Evolutionary conservation across 2,329 filamentous ascomycete genomes (phyloP).

Genomic region (Pseudogymnoascus sp.): DNA sequence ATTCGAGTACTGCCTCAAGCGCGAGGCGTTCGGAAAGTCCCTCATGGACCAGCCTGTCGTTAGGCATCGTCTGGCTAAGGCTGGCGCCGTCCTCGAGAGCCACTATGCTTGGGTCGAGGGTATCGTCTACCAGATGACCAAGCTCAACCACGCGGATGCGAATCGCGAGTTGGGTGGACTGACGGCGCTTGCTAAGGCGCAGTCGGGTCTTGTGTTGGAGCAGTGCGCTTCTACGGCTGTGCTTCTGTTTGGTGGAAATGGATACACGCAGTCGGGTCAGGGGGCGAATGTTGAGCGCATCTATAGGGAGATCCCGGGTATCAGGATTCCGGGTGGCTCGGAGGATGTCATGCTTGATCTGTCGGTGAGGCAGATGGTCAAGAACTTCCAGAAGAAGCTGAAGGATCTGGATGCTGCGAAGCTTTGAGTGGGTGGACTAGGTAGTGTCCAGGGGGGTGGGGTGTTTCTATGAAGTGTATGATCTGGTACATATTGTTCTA

Average conservation of each 20-base stretch:
- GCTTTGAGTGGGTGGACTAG: conserved; percentile 11
- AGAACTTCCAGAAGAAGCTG: conserved; percentile 54
- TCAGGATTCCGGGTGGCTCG: conserved; percentile 56
- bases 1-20: conserved; percentile 54
- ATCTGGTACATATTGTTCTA: neutral
- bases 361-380: conserved; percentile 56
- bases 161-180: conserved; percentile 60
- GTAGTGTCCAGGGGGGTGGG: neutral
- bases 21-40: conserved; percentile 58
- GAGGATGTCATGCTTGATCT: conserved; percentile 68
- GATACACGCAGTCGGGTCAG: conserved; percentile 59
- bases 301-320: conserved; percentile 53
- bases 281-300: conserved; percentile 65
- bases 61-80: conserved; percentile 60
- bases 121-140: conserved; percentile 59
- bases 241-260: conserved; percentile 65
- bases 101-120: conserved; percentile 66
- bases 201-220: conserved; percentile 59
- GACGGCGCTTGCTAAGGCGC: conserved; percentile 64
- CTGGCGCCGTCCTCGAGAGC: conserved; percentile 57
- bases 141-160: conserved; percentile 48
- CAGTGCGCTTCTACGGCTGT: conserved; percentile 59
- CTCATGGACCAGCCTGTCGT: conserved; percentile 70
- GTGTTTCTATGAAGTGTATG: neutral
- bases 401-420: conserved; percentile 37